phyloP scores from a whole-genome alignment of 2,329 filamentous ascomycete species.

The Clarireedia homoeocarpa region DNA sequence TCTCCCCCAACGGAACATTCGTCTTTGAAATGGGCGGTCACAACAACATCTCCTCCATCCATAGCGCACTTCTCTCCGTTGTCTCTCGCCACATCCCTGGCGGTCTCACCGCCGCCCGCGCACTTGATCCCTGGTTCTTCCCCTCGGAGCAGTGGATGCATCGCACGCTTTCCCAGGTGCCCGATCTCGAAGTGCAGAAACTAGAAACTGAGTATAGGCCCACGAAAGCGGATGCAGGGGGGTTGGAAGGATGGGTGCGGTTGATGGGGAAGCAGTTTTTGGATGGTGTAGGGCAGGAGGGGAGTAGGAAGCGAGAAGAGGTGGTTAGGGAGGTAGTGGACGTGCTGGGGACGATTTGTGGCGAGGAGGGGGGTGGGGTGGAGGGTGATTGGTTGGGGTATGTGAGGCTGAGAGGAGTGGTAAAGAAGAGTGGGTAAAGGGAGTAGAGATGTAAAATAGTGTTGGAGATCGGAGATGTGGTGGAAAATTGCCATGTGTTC shows the following conservation, averaged over 20 bases:
- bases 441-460: too few species aligned
- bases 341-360: conserved; percentile 47
- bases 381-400: conserved; percentile 42
- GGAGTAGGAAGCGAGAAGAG: conserved; percentile 38
- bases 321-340: conserved; percentile 47
- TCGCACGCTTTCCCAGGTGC: conserved; percentile 33
- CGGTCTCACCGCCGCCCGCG: conserved; percentile 39
- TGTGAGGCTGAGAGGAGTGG: conserved; percentile 45
- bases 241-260: conserved; percentile 57
- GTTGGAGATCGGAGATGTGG: too few species aligned
- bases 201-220: conserved; percentile 58
- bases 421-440: conserved; percentile 29
- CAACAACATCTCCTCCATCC: conserved; percentile 59
- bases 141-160: conserved; percentile 54
- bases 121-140: conserved; percentile 63
- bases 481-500: too few species aligned
- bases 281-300: conserved; percentile 37
- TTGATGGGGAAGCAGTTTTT: conserved; percentile 55
- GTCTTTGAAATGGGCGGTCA: conserved; percentile 66
- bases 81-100: neutral
- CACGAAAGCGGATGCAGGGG: conserved; percentile 49
- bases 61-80: conserved; percentile 40
- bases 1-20: conserved; percentile 49
- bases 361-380: conserved; percentile 50
- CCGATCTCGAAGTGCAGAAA: conserved; percentile 33